Conservation (phyloP, 1,284 basidiomycete genomes). For the Ceratobasidium sp. region DNA sequence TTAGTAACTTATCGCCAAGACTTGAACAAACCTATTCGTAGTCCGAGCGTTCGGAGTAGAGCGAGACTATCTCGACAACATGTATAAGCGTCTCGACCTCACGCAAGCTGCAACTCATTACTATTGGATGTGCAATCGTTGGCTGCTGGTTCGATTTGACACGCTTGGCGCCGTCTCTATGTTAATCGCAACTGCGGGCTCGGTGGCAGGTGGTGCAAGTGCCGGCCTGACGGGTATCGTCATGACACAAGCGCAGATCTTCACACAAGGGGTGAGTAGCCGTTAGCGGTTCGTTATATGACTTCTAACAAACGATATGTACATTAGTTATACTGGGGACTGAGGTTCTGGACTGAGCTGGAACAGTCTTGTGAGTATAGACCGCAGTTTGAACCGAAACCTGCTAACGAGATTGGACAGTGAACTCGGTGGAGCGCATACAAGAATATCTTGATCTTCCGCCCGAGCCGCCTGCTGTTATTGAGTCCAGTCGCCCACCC, state of each 20-base stretch:
- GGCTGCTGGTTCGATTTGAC: slow-evolving; percentile 63
- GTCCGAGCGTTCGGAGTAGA: slow-evolving; percentile 44
- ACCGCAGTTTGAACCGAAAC: background rate
- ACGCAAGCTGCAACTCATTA: slow-evolving; percentile 40
- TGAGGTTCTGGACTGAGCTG: slow-evolving; percentile 47
- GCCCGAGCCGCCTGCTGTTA: slow-evolving; percentile 81
- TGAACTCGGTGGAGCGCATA: slow-evolving; percentile 86
- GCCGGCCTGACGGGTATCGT: slow-evolving; percentile 21
- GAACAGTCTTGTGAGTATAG: slow-evolving; percentile 50
- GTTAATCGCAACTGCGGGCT: slow-evolving; percentile 69
- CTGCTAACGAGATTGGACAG: slow-evolving; percentile 38
- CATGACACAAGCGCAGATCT: slow-evolving; percentile 25
- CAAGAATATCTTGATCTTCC: slow-evolving; percentile 91
- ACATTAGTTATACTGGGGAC: slow-evolving; percentile 5
- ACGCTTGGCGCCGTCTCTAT: slow-evolving; percentile 74
- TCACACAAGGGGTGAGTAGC: slow-evolving; percentile 8
- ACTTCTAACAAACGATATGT: no score
- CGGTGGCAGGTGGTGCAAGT: slow-evolving; percentile 14
- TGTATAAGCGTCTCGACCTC: slow-evolving; percentile 38
- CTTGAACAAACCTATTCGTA: background rate
- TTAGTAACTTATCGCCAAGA: no score
- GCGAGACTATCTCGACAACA: slow-evolving; percentile 11
- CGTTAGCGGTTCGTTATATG: background rate
- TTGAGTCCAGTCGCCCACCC: slow-evolving; percentile 76
- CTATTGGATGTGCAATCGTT: slow-evolving; percentile 47